These are phyloP conservation scores for Dichotomocladium elegans DNA, from an alignment of 371 early-diverging fungal species.

Conservation along the genomic window DNA sequence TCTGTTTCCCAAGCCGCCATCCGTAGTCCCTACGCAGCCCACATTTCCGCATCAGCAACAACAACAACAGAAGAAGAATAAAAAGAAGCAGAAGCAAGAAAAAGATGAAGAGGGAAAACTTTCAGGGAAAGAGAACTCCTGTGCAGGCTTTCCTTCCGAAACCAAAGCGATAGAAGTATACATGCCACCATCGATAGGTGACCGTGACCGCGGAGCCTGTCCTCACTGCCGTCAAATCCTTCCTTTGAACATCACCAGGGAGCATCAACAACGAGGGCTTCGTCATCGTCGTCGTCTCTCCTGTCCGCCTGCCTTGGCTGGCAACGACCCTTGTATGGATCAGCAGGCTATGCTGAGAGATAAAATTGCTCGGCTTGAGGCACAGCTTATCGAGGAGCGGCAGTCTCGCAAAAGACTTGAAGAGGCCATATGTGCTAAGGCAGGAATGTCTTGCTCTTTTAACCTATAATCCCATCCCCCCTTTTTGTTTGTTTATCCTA, in stretches of 20 bases:
- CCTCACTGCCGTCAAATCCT: constrained; percentile 38
- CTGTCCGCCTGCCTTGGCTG: constrained; percentile 30
- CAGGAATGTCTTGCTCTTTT: too few relatives aligned
- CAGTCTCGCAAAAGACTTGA: constrained; percentile 35
- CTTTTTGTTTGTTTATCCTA: background rate
- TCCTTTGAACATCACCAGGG: background rate
- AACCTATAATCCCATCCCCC: background rate
- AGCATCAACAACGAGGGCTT: background rate
- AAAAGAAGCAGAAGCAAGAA: too few relatives aligned
- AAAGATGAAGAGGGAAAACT: too few relatives aligned
- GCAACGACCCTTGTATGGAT: background rate
- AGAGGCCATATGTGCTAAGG: constrained; percentile 5
- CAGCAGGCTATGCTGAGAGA: constrained; percentile 8
- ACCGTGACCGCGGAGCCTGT: constrained; percentile 10
- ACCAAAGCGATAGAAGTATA: too few relatives aligned
- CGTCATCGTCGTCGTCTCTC: constrained; percentile 15
- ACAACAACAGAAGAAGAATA: too few relatives aligned
- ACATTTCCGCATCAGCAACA: background rate
- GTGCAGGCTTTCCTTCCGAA: background rate
- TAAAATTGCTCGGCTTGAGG: constrained; percentile 27
- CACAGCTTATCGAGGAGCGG: constrained; percentile 46
- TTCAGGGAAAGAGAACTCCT: too few relatives aligned
- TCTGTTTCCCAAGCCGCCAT: constrained; percentile 24
- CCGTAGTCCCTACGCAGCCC: constrained; percentile 6
- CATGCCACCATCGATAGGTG: background rate